phyloP scores from a whole-genome alignment of 2,329 filamentous ascomycete species.

The Calonectria ilicicola region DNA sequence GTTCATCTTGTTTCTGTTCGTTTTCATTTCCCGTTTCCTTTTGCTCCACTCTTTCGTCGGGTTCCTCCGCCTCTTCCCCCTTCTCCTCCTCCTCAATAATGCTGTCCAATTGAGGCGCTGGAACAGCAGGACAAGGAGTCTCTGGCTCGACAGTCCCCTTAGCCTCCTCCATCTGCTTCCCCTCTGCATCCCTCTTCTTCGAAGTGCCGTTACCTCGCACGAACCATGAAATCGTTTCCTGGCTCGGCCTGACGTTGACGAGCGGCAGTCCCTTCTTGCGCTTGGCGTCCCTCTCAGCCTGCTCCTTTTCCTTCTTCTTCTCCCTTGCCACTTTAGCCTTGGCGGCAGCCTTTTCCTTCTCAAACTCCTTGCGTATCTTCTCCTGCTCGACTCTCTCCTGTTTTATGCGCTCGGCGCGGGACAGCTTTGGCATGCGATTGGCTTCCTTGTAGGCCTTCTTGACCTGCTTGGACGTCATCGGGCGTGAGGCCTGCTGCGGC shows the following conservation, averaged over 20 bases:
- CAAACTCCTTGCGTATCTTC: conserved; percentile 64
- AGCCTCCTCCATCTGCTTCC: conserved; percentile 25
- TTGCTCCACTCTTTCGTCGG: neutral
- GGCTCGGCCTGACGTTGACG: conserved; percentile 66
- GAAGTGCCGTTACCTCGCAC: conserved; percentile 51
- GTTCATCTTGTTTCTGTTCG: conserved; percentile 20
- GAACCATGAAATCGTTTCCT: conserved; percentile 68
- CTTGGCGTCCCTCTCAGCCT: conserved; percentile 61
- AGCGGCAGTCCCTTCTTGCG: conserved; percentile 65
- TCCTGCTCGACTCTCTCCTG: conserved; percentile 64
- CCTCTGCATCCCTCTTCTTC: conserved; percentile 46
- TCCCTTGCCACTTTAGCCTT: conserved; percentile 64
- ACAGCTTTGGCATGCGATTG: conserved; percentile 51
- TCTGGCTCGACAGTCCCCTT: neutral
- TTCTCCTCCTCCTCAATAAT: conserved; percentile 14
- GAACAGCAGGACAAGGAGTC: neutral
- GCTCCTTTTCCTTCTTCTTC: conserved; percentile 67
- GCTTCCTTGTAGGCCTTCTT: conserved; percentile 53
- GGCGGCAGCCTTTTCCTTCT: conserved; percentile 60
- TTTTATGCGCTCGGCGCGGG: conserved; percentile 52
- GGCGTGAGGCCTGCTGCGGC: conserved; percentile 34
- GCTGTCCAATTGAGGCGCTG: conserved; percentile 1
- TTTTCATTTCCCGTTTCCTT: neutral
- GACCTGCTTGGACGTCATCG: conserved; percentile 58
- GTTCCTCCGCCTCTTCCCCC: neutral